Base-by-base conservation (phyloP, 345 rosid species). In the Cardamine chenopodiifolia region DNA sequence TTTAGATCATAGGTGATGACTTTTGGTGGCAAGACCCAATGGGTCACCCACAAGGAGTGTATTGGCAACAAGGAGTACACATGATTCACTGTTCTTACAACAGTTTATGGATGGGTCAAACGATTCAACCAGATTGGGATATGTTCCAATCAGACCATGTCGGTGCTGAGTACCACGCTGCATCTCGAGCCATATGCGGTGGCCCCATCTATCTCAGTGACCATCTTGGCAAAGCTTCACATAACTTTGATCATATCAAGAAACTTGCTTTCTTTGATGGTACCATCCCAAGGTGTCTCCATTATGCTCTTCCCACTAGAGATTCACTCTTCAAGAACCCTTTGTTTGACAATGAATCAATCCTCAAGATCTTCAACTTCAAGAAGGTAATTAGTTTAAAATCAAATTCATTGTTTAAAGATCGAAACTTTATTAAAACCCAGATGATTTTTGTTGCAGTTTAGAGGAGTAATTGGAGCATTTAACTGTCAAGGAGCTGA, bases 401-500 rank as follows among this genome's bases (percentile, higher is more conserved):
- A 7, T 25, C 58, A 42, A 29, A 28, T 18, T 29, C 19, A 15
- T 15, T 44, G 32, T 44, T 40, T 35, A 55, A 53, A 42, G 49
- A 45, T 76, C 0, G 25, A 23, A 56, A 62, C 14, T 58, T 52
- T 48, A 39, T 26, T 18, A 22, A 70, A 57, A 18, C 11, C 28
- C 2, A 8, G 6, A 44, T 44, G 60, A 7, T 55, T 44, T 40
- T 40, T 44, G 11, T 28, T 58, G 40, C 78, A 93, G 97, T 86
- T 66, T 73, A 96, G 96, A 74, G 97, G 92, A 3, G 97, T 93
- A 28, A 80, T 93, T 17, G 97, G 98, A 55, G 94, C 91, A 47
- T 91, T 93, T 77, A 93, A 93, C 71, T 93, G 97, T 78, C 97
- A 93, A 88, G 97, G 98, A 73, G 91, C 90, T 17, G 97, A 96